phyloP scores from a whole-genome alignment of 2,329 filamentous ascomycete genomes.

The Fusarium succisae region DNA sequence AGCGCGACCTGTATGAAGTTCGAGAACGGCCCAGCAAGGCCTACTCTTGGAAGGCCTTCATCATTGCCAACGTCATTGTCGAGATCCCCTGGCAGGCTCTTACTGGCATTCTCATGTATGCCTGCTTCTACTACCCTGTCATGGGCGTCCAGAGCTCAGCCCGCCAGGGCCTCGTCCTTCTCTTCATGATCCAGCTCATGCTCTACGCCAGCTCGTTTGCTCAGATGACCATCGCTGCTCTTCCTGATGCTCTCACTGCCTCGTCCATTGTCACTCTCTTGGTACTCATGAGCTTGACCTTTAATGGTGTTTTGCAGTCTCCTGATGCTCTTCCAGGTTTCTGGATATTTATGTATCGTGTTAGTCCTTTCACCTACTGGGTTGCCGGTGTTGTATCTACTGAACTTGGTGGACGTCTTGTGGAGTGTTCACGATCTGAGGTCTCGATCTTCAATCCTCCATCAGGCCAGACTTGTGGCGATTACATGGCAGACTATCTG shows the following conservation, averaged over 20 bases:
- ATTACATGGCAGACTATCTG: conserved; percentile 67
- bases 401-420: conserved; percentile 16
- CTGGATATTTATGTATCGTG: conserved; percentile 79
- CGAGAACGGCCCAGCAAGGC: conserved; percentile 78
- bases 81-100: conserved; percentile 78
- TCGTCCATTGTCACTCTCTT: conserved; percentile 66
- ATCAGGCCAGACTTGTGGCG: conserved; percentile 47
- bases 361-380: conserved; percentile 71
- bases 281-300: conserved; percentile 45
- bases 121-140: conserved; percentile 75
- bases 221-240: conserved; percentile 76
- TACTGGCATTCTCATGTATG: conserved; percentile 69
- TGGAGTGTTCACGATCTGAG: conserved; percentile 64
- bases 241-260: conserved; percentile 66
- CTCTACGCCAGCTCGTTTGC: conserved; percentile 78
- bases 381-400: conserved; percentile 63
- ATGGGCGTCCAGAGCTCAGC: conserved; percentile 59
- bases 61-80: conserved; percentile 75
- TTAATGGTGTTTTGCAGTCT: conserved; percentile 64
- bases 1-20: conserved; percentile 79
- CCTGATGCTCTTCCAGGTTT: conserved; percentile 67
- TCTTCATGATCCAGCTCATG: conserved; percentile 73
- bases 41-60: conserved; percentile 80
- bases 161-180: conserved; percentile 71
- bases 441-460: conserved; percentile 71